Evolutionary conservation across 345 rosid species (phyloP).

Genomic region (Raphanus sativus): DNA sequence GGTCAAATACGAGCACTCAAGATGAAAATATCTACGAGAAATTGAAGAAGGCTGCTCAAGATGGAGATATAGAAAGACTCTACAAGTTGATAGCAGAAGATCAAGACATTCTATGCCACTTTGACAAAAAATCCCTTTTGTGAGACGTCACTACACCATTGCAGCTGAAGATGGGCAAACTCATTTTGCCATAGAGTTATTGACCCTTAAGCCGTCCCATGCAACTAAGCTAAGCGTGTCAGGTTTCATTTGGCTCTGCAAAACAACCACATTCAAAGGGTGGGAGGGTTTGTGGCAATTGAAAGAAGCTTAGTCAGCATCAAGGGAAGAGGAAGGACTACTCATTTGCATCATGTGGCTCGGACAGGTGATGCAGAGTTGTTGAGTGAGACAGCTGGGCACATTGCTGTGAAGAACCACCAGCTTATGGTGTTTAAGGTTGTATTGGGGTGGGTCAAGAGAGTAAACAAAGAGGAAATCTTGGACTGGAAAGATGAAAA

Average conservation of each 20-base stretch:
- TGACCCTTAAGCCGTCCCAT: neutral
- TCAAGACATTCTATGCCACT: neutral
- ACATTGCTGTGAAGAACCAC: neutral
- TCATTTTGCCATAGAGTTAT: neutral
- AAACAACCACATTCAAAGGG: neutral
- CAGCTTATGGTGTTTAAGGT: neutral
- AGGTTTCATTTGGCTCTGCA: slow-evolving; percentile 39
- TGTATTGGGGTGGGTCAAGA: too few species aligned
- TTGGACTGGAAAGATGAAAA: slow-evolving; percentile 43
- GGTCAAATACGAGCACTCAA: neutral
- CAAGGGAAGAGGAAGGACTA: slow-evolving; percentile 33
- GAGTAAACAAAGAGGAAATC: neutral
- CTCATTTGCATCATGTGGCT: slow-evolving; percentile 40
- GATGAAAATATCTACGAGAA: neutral
- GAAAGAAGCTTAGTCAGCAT: slow-evolving; percentile 24
- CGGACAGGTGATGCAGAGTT: neutral
- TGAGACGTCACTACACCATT: slow-evolving; percentile 1
- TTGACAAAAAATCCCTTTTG: neutral
- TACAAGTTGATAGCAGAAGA: slow-evolving; percentile 2
- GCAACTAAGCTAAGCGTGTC: neutral
- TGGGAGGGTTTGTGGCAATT: slow-evolving; percentile 19
- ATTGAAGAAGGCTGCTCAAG: neutral
- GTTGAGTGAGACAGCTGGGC: slow-evolving; percentile 31
- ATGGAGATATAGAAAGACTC: neutral
- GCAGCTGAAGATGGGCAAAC: neutral